Evolutionary conservation across 306 rosid species (phyloP), one percentile per base, ranked within the genome.

Genomic region (Medicago arabica): DNA sequence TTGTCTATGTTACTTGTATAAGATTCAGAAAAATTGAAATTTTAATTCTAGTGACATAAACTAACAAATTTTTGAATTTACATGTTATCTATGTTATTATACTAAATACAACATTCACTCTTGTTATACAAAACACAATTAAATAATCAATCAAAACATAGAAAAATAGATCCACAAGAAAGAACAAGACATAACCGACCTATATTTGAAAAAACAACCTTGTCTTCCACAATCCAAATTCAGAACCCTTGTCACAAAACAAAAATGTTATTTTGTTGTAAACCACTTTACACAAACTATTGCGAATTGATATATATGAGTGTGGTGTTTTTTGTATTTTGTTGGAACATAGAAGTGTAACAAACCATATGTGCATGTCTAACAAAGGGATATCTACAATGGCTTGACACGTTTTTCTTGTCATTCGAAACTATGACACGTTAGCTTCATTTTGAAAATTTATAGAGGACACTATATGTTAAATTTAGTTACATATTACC

Each of bases 391-490:
- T 44, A 18, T 43, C 19, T 43, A 67, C 54, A 19, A n/a, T 41
- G 18, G 38, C 39, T 41, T 67, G 71, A 67, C 71, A 67, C 71
- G 71, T 67, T 67, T 67, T 21, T 38, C 11, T 19, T 67, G 54
- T 43, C 36, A 6, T 11, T 43, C 71, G 38, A 43, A 10, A 44
- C 7, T 18, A 12, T 67, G 71, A 67, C 71, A 67, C 71, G 55
- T 67, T 41, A 6, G 36, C 38, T 65, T 59, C 40, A 50, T 15
- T 6, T n/a, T 15, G 9, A 50, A 14, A 49, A 49, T 7, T 31
- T 31, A 31, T 28, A 28, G 3, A 28, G 3, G 34, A 21, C 23
- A 1, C 23, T 21, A 21, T 23, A 23, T 23, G 28, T 23, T 23
- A 23, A 23, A 23, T 23, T 23, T 23, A 23, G 28, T 23, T 23